A percentile compares a stretch with the other conserved stretches of the same genome.
Evolutionary conservation across 2,329 filamentous ascomycete species (phyloP).

Genomic region (Fusarium buharicum): DNA sequence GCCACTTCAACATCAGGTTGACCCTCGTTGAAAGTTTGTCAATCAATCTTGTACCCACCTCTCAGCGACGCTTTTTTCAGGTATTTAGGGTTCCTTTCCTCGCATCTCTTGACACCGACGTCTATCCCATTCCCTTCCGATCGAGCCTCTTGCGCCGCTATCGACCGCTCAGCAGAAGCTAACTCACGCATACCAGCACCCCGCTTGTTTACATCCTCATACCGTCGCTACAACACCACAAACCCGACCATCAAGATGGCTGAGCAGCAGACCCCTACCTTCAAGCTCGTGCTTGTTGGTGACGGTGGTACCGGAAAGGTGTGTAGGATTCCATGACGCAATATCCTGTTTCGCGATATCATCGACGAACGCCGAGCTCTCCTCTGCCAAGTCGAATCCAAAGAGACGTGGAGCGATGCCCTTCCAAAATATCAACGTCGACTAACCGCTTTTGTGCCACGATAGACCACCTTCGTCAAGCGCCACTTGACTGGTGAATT

Average conservation of each 20-base stretch:
- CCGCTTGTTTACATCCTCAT: slow-evolving; percentile 60
- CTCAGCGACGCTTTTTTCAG: slow-evolving; percentile 44
- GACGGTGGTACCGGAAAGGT: slow-evolving; percentile 99
- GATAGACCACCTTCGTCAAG: slow-evolving; percentile 99
- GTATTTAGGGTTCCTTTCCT: slow-evolving; percentile 41
- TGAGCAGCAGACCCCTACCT: slow-evolving; percentile 74
- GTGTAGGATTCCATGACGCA: slow-evolving; percentile 44
- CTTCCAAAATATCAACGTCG: slow-evolving; percentile 16
- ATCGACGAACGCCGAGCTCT: slow-evolving; percentile 36
- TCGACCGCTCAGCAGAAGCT: slow-evolving; percentile 43
- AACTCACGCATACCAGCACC: slow-evolving; percentile 53
- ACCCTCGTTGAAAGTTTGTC: slow-evolving; percentile 50
- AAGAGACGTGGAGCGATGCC: slow-evolving; percentile 22
- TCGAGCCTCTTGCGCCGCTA: slow-evolving; percentile 27
- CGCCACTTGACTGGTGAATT: slow-evolving; percentile 99
- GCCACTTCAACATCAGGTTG: slow-evolving; percentile 56
- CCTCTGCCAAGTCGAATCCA: slow-evolving; percentile 39
- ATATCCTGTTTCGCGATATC: slow-evolving; percentile 33
- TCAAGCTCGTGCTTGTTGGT: slow-evolving; percentile 99
- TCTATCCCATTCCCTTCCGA: slow-evolving; percentile 20
- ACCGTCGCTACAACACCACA: slow-evolving; percentile 43
- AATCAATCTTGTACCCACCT: slow-evolving; percentile 49
- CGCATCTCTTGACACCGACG: slow-evolving; percentile 29
- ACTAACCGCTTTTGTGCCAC: slow-evolving; percentile 34
- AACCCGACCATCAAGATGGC: slow-evolving; percentile 68